Evolutionary conservation across 2,329 filamentous ascomycete species (phyloP).

Genomic region (Fusarium burgessii): DNA sequence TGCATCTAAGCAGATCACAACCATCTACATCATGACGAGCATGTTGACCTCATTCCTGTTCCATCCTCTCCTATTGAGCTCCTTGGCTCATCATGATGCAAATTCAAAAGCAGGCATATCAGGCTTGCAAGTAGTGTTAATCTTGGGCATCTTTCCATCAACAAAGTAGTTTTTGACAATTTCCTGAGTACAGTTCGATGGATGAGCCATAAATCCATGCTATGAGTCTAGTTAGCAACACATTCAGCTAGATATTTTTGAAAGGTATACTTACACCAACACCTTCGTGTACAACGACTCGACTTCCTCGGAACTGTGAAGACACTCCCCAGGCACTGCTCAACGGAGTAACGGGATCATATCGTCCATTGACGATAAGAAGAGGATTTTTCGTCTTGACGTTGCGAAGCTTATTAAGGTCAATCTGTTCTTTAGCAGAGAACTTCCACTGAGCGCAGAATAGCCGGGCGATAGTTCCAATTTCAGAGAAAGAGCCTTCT

Average conservation of each 20-base stretch:
- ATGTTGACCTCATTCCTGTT: too few species aligned
- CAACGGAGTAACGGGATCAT: neutral
- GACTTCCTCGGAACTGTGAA: neutral
- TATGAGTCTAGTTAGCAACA: neutral
- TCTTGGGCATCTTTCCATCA: neutral
- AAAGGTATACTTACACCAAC: neutral
- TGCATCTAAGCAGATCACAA: neutral
- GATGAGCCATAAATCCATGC: neutral
- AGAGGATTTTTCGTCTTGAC: neutral
- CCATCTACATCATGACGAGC: neutral
- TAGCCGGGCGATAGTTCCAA: fast-evolving
- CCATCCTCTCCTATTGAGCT: fast-evolving
- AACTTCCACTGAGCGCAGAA: constrained; percentile 6
- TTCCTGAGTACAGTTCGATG: constrained; percentile 3
- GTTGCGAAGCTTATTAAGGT: constrained; percentile 1
- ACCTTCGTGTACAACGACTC: constrained; percentile 13
- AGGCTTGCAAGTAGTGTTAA: constrained; percentile 1
- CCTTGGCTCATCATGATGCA: neutral
- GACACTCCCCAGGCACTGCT: constrained; percentile 2
- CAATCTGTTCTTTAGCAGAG: neutral
- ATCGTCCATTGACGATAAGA: neutral
- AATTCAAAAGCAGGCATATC: neutral
- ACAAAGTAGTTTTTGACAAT: neutral
- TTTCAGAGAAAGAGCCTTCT: neutral
- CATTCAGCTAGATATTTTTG: fast-evolving